Percentiles rank a stretch among this genome's conserved stretches.
Conservation (phyloP, 108 stramenopile genomes). For the Pseudonitzschia multiseries region DNA sequence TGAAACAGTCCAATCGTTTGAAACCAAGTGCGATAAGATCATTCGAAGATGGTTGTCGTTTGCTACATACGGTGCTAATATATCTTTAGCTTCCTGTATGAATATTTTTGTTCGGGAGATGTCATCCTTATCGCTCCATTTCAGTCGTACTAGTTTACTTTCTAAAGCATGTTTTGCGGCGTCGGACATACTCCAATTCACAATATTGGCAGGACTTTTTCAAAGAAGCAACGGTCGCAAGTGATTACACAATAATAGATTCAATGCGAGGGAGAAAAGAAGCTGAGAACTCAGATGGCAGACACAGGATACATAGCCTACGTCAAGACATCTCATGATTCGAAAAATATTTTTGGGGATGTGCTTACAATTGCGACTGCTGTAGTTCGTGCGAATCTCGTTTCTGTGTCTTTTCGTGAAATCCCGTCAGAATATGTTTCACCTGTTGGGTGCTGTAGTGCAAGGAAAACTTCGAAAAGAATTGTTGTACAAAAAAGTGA, state of each 20-base stretch:
- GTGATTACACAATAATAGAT: background rate
- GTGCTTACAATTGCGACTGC: background rate
- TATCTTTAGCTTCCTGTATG: slow-evolving; percentile 10
- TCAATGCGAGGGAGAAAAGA: background rate
- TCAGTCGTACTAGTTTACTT: background rate
- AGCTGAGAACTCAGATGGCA: background rate
- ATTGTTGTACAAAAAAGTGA: background rate
- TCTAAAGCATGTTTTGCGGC: background rate
- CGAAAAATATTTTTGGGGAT: background rate
- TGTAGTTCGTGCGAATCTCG: background rate
- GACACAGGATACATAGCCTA: background rate
- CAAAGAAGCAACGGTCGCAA: background rate
- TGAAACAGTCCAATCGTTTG: background rate
- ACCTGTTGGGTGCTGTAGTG: background rate
- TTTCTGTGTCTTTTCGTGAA: background rate
- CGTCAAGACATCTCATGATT: no score
- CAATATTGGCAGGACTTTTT: slow-evolving; percentile 17
- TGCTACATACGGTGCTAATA: background rate
- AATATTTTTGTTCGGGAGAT: background rate
- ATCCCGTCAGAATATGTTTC: background rate
- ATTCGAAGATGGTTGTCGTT: background rate
- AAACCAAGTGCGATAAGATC: background rate
- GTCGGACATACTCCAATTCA: background rate
- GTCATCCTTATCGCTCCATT: background rate
- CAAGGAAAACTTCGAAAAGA: background rate